Evolutionary conservation across 352 stramenopile species (phyloP), one percentile per base, ranked within the genome.

Genomic region (Pythium sukuiense): DNA sequence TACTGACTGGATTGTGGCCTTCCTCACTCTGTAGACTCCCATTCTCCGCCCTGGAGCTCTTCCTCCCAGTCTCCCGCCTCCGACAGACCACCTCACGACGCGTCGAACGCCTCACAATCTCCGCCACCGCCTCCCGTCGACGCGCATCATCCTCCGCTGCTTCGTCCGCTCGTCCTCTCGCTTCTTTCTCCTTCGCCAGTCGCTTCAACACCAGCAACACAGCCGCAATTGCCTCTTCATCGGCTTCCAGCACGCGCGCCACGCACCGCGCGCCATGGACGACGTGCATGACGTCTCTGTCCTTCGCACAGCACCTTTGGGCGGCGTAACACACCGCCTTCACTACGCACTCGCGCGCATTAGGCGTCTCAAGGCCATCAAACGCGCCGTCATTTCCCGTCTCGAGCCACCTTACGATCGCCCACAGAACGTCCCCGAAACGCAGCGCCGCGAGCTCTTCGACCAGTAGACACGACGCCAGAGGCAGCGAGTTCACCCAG

Each of bases 401-500:
- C 50, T 79, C 67, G 27, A 88, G 33, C 63, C 70, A 85, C 35
- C n/a, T 26, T 12, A 82, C 70, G 52, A 92, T 82, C 12, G 81
- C 76, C 16, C 45, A 53, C 11, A 92, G 64, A 32, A 89, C 79
- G 54, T 89, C 80, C 2, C 84, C 81, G 30, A 80, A 83, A 43
- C 82, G 80, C 57, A 92, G 61, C 26, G 87, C 81, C 1, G 55
- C 61, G 16, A 90, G 73, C 3, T 76, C 63, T 9, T 87, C 80
- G 5, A 92, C 79, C 24, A 92, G 61, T 60, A 89, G 65, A 61
- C 84, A 90, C 49, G 68, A 73, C 14, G 80, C 74, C 16, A 88
- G 59, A 14, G 82, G 84, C 52, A 90, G 63, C 30, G 84, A 90
- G 69, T 92, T 92, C 55, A 92, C 56, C 82, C 82, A 92, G 55